Conservation (phyloP, 2,329 filamentous ascomycete species). For the Penicillium sp. region DNA sequence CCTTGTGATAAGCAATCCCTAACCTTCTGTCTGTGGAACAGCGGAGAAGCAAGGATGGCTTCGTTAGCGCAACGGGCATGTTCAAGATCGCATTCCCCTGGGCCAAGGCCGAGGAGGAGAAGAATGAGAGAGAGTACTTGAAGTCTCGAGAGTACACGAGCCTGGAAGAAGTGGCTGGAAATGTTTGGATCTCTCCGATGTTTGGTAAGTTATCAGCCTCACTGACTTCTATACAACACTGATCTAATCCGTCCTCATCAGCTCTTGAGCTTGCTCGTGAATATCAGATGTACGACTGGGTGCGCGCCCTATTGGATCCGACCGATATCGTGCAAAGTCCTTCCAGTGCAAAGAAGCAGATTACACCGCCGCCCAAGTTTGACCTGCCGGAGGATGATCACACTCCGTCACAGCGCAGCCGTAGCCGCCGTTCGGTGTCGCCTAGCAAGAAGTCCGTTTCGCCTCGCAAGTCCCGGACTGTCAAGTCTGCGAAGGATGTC, state of each 20-base stretch:
- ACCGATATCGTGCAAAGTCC: slow-evolving; percentile 65
- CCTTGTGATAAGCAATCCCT: not conserved
- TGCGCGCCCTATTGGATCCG: slow-evolving; percentile 87
- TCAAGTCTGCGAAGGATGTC: slow-evolving; percentile 47
- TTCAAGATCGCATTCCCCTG: slow-evolving; percentile 65
- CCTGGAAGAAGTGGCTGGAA: slow-evolving; percentile 87
- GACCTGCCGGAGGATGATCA: slow-evolving; percentile 51
- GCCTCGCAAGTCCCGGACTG: slow-evolving; percentile 51
- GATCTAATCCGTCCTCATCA: slow-evolving; percentile 20
- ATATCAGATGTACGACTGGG: slow-evolving; percentile 81
- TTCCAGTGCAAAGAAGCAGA: slow-evolving; percentile 67
- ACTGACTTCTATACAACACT: not conserved
- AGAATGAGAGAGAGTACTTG: slow-evolving; percentile 64
- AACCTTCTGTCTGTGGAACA: slow-evolving; percentile 20
- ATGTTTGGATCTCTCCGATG: slow-evolving; percentile 87
- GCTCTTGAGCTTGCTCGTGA: slow-evolving; percentile 79
- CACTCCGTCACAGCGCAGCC: slow-evolving; percentile 38
- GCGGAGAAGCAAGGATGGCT: slow-evolving; percentile 62
- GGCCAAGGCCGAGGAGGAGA: slow-evolving; percentile 57
- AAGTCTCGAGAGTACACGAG: slow-evolving; percentile 78
- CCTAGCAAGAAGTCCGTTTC: slow-evolving; percentile 50
- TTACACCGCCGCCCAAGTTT: slow-evolving; percentile 76
- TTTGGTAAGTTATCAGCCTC: slow-evolving; percentile 47
- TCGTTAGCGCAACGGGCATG: slow-evolving; percentile 63
- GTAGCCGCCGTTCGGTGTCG: slow-evolving; percentile 57